phyloP scores from a whole-genome alignment of 345 rosid species.

The Passiflora organensis region DNA sequence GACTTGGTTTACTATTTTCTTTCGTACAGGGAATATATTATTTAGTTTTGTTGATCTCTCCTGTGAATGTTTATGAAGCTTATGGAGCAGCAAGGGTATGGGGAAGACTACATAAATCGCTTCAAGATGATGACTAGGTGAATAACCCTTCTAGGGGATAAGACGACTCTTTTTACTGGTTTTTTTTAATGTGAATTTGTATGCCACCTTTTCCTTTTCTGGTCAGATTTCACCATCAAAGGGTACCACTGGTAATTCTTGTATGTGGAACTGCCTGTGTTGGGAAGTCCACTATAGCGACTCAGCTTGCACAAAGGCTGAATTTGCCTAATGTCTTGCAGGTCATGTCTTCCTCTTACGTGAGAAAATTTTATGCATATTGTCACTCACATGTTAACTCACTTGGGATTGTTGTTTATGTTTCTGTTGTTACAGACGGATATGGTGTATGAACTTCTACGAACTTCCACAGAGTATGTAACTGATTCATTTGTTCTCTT shows the following conservation, averaged over 20 bases:
- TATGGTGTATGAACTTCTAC: constrained; percentile 82
- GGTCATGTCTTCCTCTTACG: constrained; percentile 31
- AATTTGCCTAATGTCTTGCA: constrained; percentile 97
- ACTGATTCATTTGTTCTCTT: background rate
- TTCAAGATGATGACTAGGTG: constrained; percentile 99
- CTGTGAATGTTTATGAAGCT: constrained; percentile 41
- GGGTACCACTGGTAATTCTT: constrained; percentile 96
- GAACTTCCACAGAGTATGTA: constrained; percentile 87
- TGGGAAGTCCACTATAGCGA: constrained; percentile 95
- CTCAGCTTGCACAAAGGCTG: constrained; percentile 96
- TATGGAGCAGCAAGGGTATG: constrained; percentile 87
- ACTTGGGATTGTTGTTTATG: constrained; percentile 1
- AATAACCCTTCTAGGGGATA: too few relatives aligned
- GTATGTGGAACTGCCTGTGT: constrained; percentile 99
- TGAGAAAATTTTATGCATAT: background rate
- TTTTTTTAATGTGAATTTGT: too few relatives aligned
- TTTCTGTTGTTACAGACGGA: constrained; percentile 54
- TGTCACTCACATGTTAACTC: constrained; percentile 1
- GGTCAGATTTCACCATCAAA: constrained; percentile 98
- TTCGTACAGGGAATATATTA: too few relatives aligned
- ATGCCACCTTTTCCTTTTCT: too few relatives aligned
- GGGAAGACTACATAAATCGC: constrained; percentile 77
- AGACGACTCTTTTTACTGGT: too few relatives aligned
- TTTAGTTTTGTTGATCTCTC: too few relatives aligned
- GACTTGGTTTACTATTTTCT: too few relatives aligned